Evolutionary conservation across 805 yeast genomes (phyloP).

Genomic region (Candida koratica): DNA sequence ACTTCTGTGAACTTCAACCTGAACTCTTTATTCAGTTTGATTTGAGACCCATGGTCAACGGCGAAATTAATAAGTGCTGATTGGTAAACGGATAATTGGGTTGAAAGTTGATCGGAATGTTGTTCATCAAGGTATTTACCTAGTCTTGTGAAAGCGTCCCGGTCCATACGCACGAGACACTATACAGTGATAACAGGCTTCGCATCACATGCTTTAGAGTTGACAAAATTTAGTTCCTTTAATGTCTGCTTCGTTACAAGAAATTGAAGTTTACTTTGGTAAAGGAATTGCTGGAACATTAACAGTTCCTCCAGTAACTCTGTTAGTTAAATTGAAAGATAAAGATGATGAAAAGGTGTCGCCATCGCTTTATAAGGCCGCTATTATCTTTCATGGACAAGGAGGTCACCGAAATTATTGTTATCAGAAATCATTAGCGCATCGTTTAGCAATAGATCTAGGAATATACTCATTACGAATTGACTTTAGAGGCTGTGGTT

Average conservation of each 20-base stretch:
- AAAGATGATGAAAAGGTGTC: conserved; percentile 25
- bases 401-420: conserved; percentile 82
- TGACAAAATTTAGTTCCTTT: too few species aligned
- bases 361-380: conserved; percentile 48
- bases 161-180: conserved; percentile 11
- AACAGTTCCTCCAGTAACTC: conserved; percentile 40
- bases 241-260: conserved; percentile 33
- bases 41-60: conserved; percentile 62
- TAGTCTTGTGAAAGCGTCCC: conserved; percentile 42
- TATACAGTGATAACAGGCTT: too few species aligned
- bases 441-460: conserved; percentile 48
- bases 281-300: conserved; percentile 36
- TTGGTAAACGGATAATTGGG: conserved; percentile 76
- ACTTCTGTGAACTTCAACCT: conserved; percentile 69
- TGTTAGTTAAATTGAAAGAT: conserved; percentile 22
- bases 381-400: conserved; percentile 74
- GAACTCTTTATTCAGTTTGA: conserved; percentile 59
- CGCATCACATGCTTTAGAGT: too few species aligned
- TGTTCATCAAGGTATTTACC: conserved; percentile 48
- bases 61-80: conserved; percentile 74
- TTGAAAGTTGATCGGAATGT: conserved; percentile 58
- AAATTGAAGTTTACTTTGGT: conserved; percentile 32
- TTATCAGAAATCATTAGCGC: conserved; percentile 63
- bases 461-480: conserved; percentile 70
- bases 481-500: conserved; percentile 86